Percentiles rank a stretch among this genome's conserved stretches.
Evolutionary conservation across 2,329 filamentous ascomycete species (phyloP).

Genomic region (Alternaria brassicicola): DNA sequence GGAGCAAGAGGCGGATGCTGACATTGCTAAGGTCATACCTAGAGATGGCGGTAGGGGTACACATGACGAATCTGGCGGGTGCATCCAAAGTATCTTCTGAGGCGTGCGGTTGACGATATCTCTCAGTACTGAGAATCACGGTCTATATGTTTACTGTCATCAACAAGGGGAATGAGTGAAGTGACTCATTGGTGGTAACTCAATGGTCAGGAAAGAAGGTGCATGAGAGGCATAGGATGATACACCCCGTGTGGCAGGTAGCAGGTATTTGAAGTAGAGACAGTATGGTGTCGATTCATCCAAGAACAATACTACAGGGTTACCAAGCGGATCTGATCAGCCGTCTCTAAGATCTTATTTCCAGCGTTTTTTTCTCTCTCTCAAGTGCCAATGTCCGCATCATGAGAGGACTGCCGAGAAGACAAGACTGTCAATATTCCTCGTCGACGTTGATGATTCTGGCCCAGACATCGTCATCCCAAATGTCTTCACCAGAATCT

Average conservation of each 20-base stretch:
- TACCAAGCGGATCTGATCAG: neutral
- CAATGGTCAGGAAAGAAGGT: neutral
- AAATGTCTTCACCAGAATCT: neutral
- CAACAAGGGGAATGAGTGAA: neutral
- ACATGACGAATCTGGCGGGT: neutral
- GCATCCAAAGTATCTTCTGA: neutral
- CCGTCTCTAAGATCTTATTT: neutral
- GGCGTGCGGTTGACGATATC: neutral
- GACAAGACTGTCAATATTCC: neutral
- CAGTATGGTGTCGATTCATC: neutral
- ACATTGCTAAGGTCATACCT: neutral
- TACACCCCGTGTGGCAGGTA: neutral
- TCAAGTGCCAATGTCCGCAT: neutral
- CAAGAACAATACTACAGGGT: neutral
- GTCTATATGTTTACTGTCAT: neutral
- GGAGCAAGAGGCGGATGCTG: neutral
- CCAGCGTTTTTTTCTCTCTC: neutral
- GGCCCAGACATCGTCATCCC: neutral
- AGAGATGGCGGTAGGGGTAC: neutral
- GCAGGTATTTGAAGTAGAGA: neutral
- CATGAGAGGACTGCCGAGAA: neutral
- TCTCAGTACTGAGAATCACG: neutral
- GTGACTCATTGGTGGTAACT: neutral
- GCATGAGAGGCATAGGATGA: neutral
- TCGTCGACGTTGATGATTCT: neutral